phyloP scores from a whole-genome alignment of 1,139 yeast genomes.

The Tardiomyces depauwii region DNA sequence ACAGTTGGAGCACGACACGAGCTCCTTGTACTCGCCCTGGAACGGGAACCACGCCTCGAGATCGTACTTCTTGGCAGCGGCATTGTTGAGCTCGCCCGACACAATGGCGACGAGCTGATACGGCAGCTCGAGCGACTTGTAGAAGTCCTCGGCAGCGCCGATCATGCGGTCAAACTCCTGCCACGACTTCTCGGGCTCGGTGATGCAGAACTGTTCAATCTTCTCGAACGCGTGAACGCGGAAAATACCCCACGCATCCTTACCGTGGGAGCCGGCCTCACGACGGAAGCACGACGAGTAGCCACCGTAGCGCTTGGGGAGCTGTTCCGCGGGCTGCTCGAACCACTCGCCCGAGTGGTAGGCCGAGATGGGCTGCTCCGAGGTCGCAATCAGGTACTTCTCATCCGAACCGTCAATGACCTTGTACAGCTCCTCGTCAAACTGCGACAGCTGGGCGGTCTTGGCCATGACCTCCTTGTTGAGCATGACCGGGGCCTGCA shows the following conservation, averaged over 20 bases:
- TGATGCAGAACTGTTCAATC: conserved; percentile 89
- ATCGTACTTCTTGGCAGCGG: conserved; percentile 98
- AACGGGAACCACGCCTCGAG: conserved; percentile 99
- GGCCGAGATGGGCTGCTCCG: conserved; percentile 98
- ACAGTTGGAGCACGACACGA: conserved; percentile 97
- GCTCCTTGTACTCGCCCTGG: conserved; percentile 97
- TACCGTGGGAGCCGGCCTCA: conserved; percentile 99
- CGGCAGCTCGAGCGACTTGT: conserved; percentile 83
- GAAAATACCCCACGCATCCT: conserved; percentile 99
- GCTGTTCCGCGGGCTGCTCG: conserved; percentile 92
- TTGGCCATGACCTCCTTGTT: conserved; percentile 99
- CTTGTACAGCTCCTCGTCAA: conserved; percentile 95
- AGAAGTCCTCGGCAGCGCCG: conserved; percentile 80
- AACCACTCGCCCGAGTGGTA: conserved; percentile 98
- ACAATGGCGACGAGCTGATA: conserved; percentile 97
- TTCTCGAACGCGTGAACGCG: conserved; percentile 98
- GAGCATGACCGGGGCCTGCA: conserved; percentile 99
- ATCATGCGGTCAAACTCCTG: conserved; percentile 94
- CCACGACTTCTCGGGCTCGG: conserved; percentile 99
- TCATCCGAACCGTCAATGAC: conserved; percentile 96
- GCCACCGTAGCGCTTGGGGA: conserved; percentile 91
- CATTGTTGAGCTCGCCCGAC: conserved; percentile 96
- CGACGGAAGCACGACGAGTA: conserved; percentile 98
- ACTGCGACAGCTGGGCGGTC: conserved; percentile 96
- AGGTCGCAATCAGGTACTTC: conserved; percentile 94